phyloP scores from a whole-genome alignment of 2,329 filamentous ascomycete genomes.

The Zymoseptoria brevis region DNA sequence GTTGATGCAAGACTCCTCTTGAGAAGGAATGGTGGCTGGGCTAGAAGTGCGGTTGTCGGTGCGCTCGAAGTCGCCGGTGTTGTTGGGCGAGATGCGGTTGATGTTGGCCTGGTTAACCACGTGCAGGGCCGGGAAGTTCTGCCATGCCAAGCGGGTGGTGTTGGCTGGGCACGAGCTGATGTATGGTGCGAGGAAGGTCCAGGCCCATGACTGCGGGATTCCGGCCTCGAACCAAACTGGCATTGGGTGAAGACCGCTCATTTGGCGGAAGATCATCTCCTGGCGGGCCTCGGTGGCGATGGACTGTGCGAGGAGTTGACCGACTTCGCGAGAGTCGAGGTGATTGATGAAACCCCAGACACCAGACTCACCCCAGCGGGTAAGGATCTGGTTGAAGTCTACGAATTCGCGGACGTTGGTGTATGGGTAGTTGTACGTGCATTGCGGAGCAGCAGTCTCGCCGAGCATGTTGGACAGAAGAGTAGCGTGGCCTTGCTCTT shows the following conservation, averaged over 20 bases:
- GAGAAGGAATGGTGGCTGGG: slow-evolving; percentile 40
- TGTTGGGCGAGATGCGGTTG: slow-evolving; percentile 56
- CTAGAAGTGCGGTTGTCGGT: slow-evolving; percentile 52
- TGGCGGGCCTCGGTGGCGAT: slow-evolving; percentile 74
- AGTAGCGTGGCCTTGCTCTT: slow-evolving; percentile 71
- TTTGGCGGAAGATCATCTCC: slow-evolving; percentile 78
- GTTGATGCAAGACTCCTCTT: slow-evolving; percentile 50
- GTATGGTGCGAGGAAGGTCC: slow-evolving; percentile 73
- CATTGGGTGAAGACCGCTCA: slow-evolving; percentile 71
- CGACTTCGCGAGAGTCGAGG: slow-evolving; percentile 65
- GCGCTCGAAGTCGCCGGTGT: slow-evolving; percentile 56
- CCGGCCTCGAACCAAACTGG: slow-evolving; percentile 74
- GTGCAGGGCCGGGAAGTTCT: slow-evolving; percentile 69
- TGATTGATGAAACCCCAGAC: slow-evolving; percentile 76
- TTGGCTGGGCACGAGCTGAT: slow-evolving; percentile 67
- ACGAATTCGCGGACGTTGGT: slow-evolving; percentile 67
- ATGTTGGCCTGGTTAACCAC: slow-evolving; percentile 72
- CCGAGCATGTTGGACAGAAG: slow-evolving; percentile 72
- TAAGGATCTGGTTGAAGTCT: slow-evolving; percentile 81
- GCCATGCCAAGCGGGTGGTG: slow-evolving; percentile 70
- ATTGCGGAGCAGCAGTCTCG: slow-evolving; percentile 59
- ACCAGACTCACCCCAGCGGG: slow-evolving; percentile 68
- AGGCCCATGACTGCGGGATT: slow-evolving; percentile 76
- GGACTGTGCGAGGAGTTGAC: slow-evolving; percentile 63
- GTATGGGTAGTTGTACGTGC: slow-evolving; percentile 75